phyloP scores from a whole-genome alignment of 2,329 filamentous ascomycete genomes.

The Septoria linicola region DNA sequence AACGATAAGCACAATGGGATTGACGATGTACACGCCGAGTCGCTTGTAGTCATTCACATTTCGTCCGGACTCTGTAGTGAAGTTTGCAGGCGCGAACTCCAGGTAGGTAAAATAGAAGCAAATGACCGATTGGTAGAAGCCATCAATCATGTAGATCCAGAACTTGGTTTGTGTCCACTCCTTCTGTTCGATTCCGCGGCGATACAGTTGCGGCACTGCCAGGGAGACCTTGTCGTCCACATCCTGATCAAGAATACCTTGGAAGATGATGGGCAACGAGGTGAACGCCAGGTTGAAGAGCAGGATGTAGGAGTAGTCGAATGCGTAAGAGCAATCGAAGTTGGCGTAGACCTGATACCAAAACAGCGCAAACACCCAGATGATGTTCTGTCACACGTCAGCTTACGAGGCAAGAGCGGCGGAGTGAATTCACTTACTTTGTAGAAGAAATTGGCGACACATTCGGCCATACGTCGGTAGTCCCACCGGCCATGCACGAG shows the following conservation, averaged over 20 bases:
- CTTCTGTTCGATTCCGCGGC: constrained; percentile 88
- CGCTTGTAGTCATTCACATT: constrained; percentile 76
- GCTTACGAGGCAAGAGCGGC: constrained; percentile 17
- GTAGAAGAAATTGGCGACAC: constrained; percentile 99
- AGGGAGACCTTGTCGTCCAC: constrained; percentile 91
- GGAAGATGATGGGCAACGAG: constrained; percentile 87
- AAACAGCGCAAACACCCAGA: constrained; percentile 95
- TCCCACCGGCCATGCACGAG: constrained; percentile 93
- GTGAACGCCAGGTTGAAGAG: constrained; percentile 97
- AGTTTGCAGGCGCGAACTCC: constrained; percentile 67
- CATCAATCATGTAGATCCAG: constrained; percentile 95
- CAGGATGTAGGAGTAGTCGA: constrained; percentile 96
- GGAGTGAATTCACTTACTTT: constrained; percentile 57
- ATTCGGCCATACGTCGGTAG: constrained; percentile 89
- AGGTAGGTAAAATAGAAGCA: constrained; percentile 92
- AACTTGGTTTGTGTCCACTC: constrained; percentile 98
- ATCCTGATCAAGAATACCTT: constrained; percentile 96
- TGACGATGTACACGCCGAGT: constrained; percentile 83
- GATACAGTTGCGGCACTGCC: constrained; percentile 91
- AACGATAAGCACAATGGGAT: constrained; percentile 80
- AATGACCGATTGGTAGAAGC: constrained; percentile 89
- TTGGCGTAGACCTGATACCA: constrained; percentile 97
- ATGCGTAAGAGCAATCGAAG: constrained; percentile 94
- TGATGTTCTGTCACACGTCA: constrained; percentile 67
- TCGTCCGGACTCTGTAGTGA: constrained; percentile 69